phyloP scores from a whole-genome alignment of 2,329 filamentous ascomycete genomes.

The Tolypocladium pustulatum region DNA sequence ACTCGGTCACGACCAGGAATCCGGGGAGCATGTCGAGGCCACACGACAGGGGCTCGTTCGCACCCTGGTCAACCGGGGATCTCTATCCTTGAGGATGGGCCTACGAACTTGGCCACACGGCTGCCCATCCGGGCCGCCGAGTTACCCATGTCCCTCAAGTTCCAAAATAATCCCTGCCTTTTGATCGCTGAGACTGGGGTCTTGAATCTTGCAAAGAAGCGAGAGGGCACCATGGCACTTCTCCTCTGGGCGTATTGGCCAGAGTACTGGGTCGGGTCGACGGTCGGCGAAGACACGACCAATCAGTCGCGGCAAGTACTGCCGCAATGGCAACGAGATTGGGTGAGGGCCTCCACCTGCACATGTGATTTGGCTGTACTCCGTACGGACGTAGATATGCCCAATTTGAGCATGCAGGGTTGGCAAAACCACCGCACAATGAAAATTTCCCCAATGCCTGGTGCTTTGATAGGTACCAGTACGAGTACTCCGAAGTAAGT shows the following conservation, averaged over 20 bases:
- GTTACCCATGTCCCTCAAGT: slow-evolving; percentile 10
- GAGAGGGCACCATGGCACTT: no score
- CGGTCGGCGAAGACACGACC: neutral
- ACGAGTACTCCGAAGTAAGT: neutral
- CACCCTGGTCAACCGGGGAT: slow-evolving; percentile 16
- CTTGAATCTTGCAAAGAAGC: neutral
- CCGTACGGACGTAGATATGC: neutral
- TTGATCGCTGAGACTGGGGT: neutral
- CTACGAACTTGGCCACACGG: slow-evolving; percentile 19
- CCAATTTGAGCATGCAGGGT: neutral
- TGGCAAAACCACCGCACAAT: neutral
- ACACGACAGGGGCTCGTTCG: slow-evolving; percentile 13
- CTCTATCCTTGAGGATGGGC: slow-evolving; percentile 12
- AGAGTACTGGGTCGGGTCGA: neutral
- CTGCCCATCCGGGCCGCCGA: slow-evolving; percentile 24
- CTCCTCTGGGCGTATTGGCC: neutral
- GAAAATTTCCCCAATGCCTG: neutral
- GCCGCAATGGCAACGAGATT: neutral
- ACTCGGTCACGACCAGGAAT: slow-evolving; percentile 13
- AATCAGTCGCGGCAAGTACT: neutral
- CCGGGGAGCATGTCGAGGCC: slow-evolving; percentile 19
- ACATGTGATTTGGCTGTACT: neutral
- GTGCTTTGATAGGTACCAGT: neutral
- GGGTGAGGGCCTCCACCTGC: neutral
- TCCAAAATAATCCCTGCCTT: neutral